Base-by-base conservation (phyloP, 768 basidiomycete genomes). In the Calocybe indica region DNA sequence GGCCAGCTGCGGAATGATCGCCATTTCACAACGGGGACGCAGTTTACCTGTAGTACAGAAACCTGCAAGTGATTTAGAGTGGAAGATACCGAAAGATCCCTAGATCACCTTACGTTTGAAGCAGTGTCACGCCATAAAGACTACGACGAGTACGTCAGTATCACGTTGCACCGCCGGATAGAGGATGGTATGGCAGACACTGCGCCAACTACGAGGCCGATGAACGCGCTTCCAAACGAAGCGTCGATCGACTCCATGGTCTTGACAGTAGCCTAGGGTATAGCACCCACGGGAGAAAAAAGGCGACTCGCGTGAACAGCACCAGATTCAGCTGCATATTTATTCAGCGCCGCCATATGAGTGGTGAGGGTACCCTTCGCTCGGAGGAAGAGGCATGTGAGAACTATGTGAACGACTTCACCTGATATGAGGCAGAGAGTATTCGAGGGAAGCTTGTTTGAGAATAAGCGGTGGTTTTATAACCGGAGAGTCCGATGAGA, bases 81-180 rank as follows among this genome's bases (percentile, higher is more conserved):
- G 43, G 30, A 8, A 33, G 39, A 10, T 51, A 37, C 52, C 34
- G 47, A 36, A 11, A 29, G 36, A 29, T 11, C 12, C 39, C 44
- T 39, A 36, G 33, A 3, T 35, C 12, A 13, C 36, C 38, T 53
- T 52, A 72, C 68, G 68, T 68, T 47, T 73, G 69, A 14, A 76
- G 56, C 31, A 76, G 53, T 6, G 74, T 76, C 22, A 75, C 68
- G 33, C 75, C 75, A 55, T 74, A 77, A 37, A 75, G 53, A 34
- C 73, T 77, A 55, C 6, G 28, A 14, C 11, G 45, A n/a, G 43
- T 41, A 36, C 44, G 37, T 42, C 40, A 44, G 32, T 47, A 42
- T 22, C 15, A 47, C 45, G 22, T 22, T 22, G 22, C 22, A 4
- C 22, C 46, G 34, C 6, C n/a, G 6, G 31, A 50, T 31, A 13